A percentile compares a stretch with the other conserved stretches of the same genome.
phyloP scores from a whole-genome alignment of 2,329 filamentous ascomycete species.

The Colletotrichum cuscutae region DNA sequence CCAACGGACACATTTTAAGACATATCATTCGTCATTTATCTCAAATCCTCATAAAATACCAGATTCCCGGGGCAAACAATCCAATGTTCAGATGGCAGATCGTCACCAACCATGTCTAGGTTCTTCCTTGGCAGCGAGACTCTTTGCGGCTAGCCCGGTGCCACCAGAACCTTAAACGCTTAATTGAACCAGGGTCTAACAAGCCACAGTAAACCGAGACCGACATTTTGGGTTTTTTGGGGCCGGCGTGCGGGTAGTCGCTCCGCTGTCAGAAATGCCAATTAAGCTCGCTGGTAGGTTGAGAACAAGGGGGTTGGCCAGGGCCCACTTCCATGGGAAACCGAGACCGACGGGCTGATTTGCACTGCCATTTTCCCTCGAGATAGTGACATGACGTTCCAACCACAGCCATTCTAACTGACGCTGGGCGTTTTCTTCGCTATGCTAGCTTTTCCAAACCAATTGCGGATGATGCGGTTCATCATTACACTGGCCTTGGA shows the following conservation, averaged over 20 bases:
- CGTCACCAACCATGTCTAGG: background rate
- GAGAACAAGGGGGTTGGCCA: too few relatives aligned
- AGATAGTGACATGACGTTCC: background rate
- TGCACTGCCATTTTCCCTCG: background rate
- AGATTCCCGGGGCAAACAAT: background rate
- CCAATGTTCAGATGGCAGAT: background rate
- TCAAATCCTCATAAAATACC: background rate
- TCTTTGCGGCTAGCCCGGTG: too few relatives aligned
- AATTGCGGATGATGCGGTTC: background rate
- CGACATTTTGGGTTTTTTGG: background rate
- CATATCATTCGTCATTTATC: background rate
- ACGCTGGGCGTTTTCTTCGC: background rate
- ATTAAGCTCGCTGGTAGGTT: too few relatives aligned
- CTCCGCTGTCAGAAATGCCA: background rate
- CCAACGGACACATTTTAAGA: background rate
- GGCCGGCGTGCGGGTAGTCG: background rate
- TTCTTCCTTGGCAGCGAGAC: background rate
- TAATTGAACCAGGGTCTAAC: background rate
- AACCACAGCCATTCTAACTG: background rate
- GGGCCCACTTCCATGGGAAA: background rate
- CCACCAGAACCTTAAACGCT: conserved; percentile 1
- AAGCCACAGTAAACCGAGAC: background rate
- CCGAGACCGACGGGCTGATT: conserved; percentile 10
- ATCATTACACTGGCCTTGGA: background rate
- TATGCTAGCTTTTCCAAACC: background rate